These are phyloP conservation scores for Pseudogymnoascus pannorum DNA, from an alignment of 2,329 filamentous ascomycete species.

Conservation along the genomic window DNA sequence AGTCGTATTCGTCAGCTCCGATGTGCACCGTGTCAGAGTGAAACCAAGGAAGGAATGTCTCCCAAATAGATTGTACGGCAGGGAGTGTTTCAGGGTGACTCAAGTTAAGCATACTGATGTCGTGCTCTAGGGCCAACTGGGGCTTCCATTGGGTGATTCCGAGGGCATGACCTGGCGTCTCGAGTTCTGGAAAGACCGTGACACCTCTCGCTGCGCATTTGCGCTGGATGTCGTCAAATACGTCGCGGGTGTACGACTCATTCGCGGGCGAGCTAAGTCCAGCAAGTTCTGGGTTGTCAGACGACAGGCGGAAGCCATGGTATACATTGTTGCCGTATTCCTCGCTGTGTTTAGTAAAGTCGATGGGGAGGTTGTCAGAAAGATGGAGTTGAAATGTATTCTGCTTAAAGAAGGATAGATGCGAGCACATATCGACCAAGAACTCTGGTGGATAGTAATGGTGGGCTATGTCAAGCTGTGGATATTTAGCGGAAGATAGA, in stretches of 20 bases:
- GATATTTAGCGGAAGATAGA: slow-evolving; percentile 8
- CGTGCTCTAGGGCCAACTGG: slow-evolving; percentile 40
- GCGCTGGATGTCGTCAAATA: slow-evolving; percentile 46
- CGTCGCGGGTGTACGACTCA: slow-evolving; percentile 44
- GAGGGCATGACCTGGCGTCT: slow-evolving; percentile 50
- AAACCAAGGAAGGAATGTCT: slow-evolving; percentile 48
- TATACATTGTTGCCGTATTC: slow-evolving; percentile 35
- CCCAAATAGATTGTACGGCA: slow-evolving; percentile 45
- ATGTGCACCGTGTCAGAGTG: slow-evolving; percentile 47
- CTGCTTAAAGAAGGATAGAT: slow-evolving; percentile 55
- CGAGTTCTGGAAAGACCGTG: slow-evolving; percentile 52
- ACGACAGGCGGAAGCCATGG: slow-evolving; percentile 47
- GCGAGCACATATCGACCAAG: slow-evolving; percentile 49
- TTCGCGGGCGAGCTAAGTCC: slow-evolving; percentile 45
- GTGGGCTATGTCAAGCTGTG: slow-evolving; percentile 43
- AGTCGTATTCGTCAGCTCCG: slow-evolving; percentile 48
- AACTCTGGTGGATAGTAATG: slow-evolving; percentile 50
- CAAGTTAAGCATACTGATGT: slow-evolving; percentile 47
- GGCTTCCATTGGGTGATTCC: slow-evolving; percentile 53
- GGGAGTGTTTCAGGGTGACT: slow-evolving; percentile 47
- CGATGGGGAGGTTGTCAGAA: slow-evolving; percentile 48
- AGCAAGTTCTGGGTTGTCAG: slow-evolving; percentile 38
- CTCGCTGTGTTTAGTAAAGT: slow-evolving; percentile 38
- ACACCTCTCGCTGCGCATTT: slow-evolving; percentile 48
- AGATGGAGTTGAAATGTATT: slow-evolving; percentile 52